phyloP scores from a whole-genome alignment of 768 basidiomycete species.

The Leccinum pellstonianum region DNA sequence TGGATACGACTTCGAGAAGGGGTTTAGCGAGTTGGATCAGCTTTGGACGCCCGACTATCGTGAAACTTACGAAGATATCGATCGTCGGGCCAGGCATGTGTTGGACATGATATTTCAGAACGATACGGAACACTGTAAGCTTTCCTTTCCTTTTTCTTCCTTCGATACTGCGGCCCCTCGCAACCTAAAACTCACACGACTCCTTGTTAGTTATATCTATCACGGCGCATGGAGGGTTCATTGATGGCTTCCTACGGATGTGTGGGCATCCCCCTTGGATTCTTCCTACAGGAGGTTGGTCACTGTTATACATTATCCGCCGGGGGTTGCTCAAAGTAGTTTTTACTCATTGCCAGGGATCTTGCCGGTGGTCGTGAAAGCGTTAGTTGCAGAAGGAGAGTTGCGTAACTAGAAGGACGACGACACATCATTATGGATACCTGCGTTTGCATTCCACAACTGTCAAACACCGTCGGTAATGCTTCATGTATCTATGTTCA shows the following conservation, averaged over 20 bases:
- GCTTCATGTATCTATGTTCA: neutral
- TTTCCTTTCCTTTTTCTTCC: neutral
- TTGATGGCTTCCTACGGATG: slow-evolving; percentile 51
- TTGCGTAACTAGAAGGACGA: slow-evolving; percentile 3
- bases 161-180: neutral
- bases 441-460: neutral
- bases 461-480: neutral
- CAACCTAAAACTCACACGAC: neutral
- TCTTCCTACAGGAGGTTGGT: slow-evolving; percentile 66
- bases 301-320: too few relatives aligned
- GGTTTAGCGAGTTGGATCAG: slow-evolving; percentile 59
- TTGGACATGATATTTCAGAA: slow-evolving; percentile 54
- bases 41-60: slow-evolving; percentile 46
- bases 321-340: neutral
- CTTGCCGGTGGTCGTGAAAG: slow-evolving; percentile 28
- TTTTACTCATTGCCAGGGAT: slow-evolving; percentile 17
- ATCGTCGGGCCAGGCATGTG: slow-evolving; percentile 47
- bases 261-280: slow-evolving; percentile 43
- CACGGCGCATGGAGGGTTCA: slow-evolving; percentile 64
- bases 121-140: slow-evolving; percentile 43
- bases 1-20: slow-evolving; percentile 49
- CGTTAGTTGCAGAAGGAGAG: neutral
- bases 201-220: slow-evolving; percentile 55
- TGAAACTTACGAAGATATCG: slow-evolving; percentile 31
- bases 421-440: neutral